These are phyloP conservation scores for Sequoia sempervirens DNA, from an alignment of 75 land plant species.

Conservation along the genomic window DNA sequence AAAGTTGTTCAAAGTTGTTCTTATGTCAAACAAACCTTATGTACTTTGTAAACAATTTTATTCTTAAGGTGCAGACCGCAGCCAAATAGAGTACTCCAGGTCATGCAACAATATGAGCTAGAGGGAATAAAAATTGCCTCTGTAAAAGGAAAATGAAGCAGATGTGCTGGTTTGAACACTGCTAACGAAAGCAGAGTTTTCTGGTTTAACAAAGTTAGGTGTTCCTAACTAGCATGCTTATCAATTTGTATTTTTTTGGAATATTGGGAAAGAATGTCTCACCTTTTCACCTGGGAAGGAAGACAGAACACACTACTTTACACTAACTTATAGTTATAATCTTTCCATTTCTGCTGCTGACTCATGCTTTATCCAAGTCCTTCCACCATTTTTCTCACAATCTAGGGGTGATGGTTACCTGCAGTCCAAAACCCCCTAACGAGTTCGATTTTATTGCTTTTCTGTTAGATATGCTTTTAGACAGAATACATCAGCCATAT, in stretches of 20 bases:
- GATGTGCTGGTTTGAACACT: background rate
- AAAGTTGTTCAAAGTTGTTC: conserved; percentile 25
- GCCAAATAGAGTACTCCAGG: background rate
- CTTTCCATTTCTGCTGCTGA: too few species aligned
- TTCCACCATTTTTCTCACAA: too few species aligned
- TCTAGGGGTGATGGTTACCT: too few species aligned
- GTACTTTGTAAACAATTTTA: background rate
- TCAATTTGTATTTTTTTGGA: too few species aligned
- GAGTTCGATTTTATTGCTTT: background rate
- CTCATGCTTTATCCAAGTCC: too few species aligned
- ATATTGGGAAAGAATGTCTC: too few species aligned
- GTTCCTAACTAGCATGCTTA: too few species aligned
- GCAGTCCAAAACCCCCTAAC: background rate
- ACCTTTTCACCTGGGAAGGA: too few species aligned
- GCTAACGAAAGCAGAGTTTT: too few species aligned
- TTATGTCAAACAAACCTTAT: background rate
- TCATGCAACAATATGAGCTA: background rate
- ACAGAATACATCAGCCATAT: background rate
- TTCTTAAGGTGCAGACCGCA: background rate
- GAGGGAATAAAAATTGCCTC: background rate
- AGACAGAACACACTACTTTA: too few species aligned
- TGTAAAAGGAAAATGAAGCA: background rate
- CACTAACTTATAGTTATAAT: too few species aligned
- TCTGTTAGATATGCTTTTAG: background rate
- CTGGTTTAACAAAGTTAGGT: too few species aligned